Base-by-base conservation (phyloP, 2,329 filamentous ascomycete genomes). In the Cladosporium oxysporum region DNA sequence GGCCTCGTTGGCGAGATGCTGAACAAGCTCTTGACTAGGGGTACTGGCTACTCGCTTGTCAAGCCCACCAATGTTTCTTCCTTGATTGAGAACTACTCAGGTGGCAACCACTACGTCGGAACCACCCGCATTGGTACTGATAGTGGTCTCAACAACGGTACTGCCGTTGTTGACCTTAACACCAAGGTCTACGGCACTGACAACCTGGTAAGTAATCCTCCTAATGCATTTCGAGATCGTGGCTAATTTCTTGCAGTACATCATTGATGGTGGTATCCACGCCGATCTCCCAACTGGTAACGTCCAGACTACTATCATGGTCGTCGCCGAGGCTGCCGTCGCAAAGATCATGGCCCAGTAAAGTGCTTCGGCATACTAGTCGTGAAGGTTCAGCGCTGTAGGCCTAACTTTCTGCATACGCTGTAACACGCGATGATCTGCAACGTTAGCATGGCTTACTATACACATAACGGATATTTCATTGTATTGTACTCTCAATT, bases 171-270 rank as follows among this genome's bases (percentile, higher is more conserved):
- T 0, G 83, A 85, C 67, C 77, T 80, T 28, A 81, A 81, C 72
- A 81, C 83, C 61, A 78, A 83, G 58, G 83, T 85, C 2, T 75
- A 83, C 72, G 88, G 88, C 47, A 90, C 85, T 0, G 86, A 90
- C 71, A 90, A 90, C 76, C 79, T 90, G 53, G 90, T 88, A 71
- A 88, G 85, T 1, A 83, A 67, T 87, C 91, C 71, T 88, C 90
- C 78, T 88, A 88, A 0, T 14, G 3, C 21, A 18, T 31, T 88
- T 89, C 68, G 85, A 90, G 70, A 83, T 87, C 3, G 87, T 87
- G 0, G 86, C 88, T 26, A 91, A 92, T 77, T 89, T 89, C 1
- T 85, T 86, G 57, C 84, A 87, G 1, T 84, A 86, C 50, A 86
- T 90, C 70, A 86, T 90, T 73, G 82, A 87, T 37, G 87, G 84